Conservation (phyloP, 2,329 filamentous ascomycete genomes). For the Stylonectria norvegica region DNA sequence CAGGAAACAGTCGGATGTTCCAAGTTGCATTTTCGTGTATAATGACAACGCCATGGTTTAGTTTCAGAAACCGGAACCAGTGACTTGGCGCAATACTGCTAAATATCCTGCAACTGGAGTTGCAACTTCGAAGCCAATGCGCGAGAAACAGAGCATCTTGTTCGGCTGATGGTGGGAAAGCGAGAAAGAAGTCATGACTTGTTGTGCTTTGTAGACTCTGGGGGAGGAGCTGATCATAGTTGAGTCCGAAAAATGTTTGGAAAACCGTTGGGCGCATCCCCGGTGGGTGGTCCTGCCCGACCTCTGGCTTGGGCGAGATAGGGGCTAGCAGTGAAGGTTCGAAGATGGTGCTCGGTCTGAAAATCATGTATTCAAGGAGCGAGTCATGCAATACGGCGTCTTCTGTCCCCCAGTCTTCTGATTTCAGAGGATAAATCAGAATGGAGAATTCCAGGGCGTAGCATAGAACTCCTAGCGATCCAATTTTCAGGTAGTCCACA, state of each 20-base stretch:
- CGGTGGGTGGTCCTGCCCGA: slow-evolving; percentile 12
- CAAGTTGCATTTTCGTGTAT: slow-evolving; percentile 43
- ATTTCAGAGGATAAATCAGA: slow-evolving; percentile 38
- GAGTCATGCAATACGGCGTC: not conserved
- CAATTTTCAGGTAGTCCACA: slow-evolving; percentile 33
- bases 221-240: slow-evolving; percentile 31
- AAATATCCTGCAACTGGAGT: slow-evolving; percentile 41
- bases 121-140: slow-evolving; percentile 42
- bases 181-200: slow-evolving; percentile 42
- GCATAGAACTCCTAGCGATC: slow-evolving; percentile 36
- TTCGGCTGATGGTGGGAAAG: slow-evolving; percentile 42
- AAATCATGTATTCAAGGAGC: slow-evolving; percentile 37
- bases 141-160: slow-evolving; percentile 37
- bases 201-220: slow-evolving; percentile 9
- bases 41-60: slow-evolving; percentile 35
- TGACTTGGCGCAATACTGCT: slow-evolving; percentile 40
- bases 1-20: slow-evolving; percentile 39
- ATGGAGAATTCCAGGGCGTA: slow-evolving; percentile 33
- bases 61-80: slow-evolving; percentile 44
- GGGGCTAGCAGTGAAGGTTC: slow-evolving; percentile 25
- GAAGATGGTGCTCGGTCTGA: slow-evolving; percentile 27
- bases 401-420: slow-evolving; percentile 33
- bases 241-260: slow-evolving; percentile 30
- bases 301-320: slow-evolving; percentile 7
- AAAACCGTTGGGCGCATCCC: slow-evolving; percentile 21